Evolutionary conservation across 345 rosid genomes (phyloP).

Genomic region (Bretschneidera sinensis): DNA sequence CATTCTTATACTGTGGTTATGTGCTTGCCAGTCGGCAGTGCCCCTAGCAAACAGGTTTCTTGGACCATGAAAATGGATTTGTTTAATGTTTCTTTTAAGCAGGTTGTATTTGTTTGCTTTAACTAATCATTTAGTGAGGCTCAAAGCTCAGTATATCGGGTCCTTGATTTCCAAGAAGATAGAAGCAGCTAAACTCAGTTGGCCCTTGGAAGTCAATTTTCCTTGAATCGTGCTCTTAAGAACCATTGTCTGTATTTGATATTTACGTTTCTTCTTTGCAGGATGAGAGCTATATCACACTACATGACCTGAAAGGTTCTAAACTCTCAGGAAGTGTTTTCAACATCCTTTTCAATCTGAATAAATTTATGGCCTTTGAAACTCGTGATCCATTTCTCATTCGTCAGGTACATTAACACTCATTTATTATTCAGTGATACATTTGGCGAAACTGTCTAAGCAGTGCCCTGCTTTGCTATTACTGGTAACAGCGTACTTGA

Average conservation of each 20-base stretch:
- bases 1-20: too few relatives aligned
- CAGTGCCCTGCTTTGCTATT: too few relatives aligned
- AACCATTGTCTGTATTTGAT: slow-evolving; percentile 9
- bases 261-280: slow-evolving; percentile 29
- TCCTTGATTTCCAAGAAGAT: not conserved
- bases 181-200: not conserved
- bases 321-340: slow-evolving; percentile 88
- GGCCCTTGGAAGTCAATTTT: too few relatives aligned
- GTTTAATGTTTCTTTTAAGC: too few relatives aligned
- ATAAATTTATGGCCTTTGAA: slow-evolving; percentile 96
- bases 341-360: slow-evolving; percentile 92
- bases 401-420: slow-evolving; percentile 62
- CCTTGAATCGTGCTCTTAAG: too few relatives aligned
- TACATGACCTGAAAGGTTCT: slow-evolving; percentile 71
- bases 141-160: too few relatives aligned
- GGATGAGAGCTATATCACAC: slow-evolving; percentile 65
- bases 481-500: slow-evolving; percentile 9
- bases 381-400: slow-evolving; percentile 96
- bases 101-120: too few relatives aligned
- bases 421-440: not conserved
- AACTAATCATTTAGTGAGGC: too few relatives aligned
- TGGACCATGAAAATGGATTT: too few relatives aligned
- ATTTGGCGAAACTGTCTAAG: slow-evolving; percentile 6
- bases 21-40: too few relatives aligned
- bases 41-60: too few relatives aligned